Evolutionary conservation across 73 alveolate species (phyloP).

Genomic region (Uronychia binucleata): DNA sequence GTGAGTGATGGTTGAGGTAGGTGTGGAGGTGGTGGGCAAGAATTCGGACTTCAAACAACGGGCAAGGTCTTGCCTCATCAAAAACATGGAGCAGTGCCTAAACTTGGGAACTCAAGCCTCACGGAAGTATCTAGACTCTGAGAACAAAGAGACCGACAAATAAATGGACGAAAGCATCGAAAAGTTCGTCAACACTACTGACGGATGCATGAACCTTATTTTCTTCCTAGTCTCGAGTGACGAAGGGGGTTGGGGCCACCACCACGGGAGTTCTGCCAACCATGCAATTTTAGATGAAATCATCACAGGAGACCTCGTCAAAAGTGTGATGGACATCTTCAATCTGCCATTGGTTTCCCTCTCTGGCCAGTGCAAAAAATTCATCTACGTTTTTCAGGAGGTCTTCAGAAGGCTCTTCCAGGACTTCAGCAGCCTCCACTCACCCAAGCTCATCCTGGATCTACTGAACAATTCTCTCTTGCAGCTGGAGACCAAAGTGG

Average conservation of each 20-base stretch:
- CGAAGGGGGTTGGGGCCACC: not conserved
- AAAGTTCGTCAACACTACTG: not conserved
- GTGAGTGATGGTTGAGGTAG: no score
- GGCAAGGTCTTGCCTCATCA: no score
- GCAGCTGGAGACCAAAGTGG: not conserved
- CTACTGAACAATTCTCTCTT: not conserved
- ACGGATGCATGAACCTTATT: not conserved
- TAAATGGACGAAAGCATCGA: not conserved
- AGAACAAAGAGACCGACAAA: no score
- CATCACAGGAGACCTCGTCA: not conserved
- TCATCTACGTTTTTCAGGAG: not conserved
- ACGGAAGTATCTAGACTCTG: no score
- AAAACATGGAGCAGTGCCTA: no score
- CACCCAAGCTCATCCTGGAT: not conserved
- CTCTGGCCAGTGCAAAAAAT: not conserved
- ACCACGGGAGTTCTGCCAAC: not conserved
- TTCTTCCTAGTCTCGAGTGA: not conserved
- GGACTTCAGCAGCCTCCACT: not conserved
- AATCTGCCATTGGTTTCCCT: not conserved
- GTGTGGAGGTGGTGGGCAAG: no score
- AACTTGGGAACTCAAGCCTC: no score
- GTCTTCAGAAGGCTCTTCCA: not conserved
- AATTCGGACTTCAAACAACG: no score
- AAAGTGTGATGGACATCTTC: not conserved
- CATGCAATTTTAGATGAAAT: not conserved